Evolutionary conservation across 306 rosid species (phyloP), one percentile per base, ranked within the genome.

Genomic region (Hippophae gyantsensis): DNA sequence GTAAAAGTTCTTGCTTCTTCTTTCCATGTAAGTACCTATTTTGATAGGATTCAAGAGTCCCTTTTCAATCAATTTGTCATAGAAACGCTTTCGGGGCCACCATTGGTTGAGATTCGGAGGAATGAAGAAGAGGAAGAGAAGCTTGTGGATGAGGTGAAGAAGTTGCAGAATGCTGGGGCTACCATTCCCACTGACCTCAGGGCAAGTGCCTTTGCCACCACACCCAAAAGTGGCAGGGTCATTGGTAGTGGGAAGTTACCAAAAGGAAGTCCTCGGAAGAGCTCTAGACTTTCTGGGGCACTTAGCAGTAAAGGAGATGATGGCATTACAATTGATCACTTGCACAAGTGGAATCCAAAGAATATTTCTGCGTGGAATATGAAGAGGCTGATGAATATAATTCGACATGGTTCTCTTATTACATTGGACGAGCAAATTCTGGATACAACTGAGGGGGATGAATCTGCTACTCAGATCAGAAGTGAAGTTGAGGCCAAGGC

Each of bases 281-380:
- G 86, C 64, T 46, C 26, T 9, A 75, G 46, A 58, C 13, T 79
- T 32, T 83, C 89, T 0, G 54, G 69, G 42, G 62, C 76, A 6
- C 70, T 63, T 27, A 60, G 86, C 8, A 80, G 67, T 78, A 80
- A 44, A 32, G 53, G 62, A 5, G 85, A 75, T 8, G 95, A 86
- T 9, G 89, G 74, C 1, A 89, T 89, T 52, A 82, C 86, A 13
- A 80, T 89, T 42, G 95, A 80, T 76, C 85, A 84, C 52, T 62
- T 89, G 60, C 93, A 86, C 60, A 86, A 62, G 81, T 70, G 84
- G 60, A 89, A 83, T 76, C 84, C 78, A 0, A 82, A 80, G 64
- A 89, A 89, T 68, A 76, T 89, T 5, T 89, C 97, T 18, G 95
- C 97, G 0, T 89, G 97, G 97, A 89, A 89, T 61, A 89, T 89